A percentile compares a stretch with the other conserved stretches of the same genome.
Evolutionary conservation across 805 yeast species (phyloP).

Genomic region (Barnettozyma populi): DNA sequence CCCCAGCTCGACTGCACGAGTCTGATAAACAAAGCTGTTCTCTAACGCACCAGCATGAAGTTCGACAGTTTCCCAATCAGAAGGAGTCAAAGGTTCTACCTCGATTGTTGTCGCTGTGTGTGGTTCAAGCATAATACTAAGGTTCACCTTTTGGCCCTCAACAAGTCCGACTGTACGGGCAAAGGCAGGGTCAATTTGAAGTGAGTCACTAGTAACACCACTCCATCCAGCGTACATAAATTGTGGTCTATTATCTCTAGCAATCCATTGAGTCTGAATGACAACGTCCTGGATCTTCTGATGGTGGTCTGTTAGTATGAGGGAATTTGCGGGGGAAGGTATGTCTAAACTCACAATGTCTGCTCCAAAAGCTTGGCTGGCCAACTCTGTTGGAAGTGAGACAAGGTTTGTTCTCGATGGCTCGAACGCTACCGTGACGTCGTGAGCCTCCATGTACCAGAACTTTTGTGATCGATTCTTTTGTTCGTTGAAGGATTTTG

Average conservation of each 20-base stretch:
- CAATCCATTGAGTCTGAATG: constrained; percentile 37
- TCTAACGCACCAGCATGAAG: constrained; percentile 75
- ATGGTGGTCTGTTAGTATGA: constrained; percentile 15
- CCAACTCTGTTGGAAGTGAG: constrained; percentile 46
- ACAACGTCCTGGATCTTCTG: constrained; percentile 48
- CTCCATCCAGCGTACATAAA: constrained; percentile 58
- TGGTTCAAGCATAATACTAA: constrained; percentile 43
- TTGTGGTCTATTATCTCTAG: constrained; percentile 21
- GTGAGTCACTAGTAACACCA: constrained; percentile 40
- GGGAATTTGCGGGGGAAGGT: neutral
- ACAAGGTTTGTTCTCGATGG: constrained; percentile 45
- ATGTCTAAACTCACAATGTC: constrained; percentile 36
- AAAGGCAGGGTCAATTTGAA: constrained; percentile 67
- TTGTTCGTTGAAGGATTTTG: neutral
- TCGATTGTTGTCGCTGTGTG: constrained; percentile 57
- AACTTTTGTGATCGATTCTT: neutral
- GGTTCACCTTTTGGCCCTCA: constrained; percentile 35
- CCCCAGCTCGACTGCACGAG: constrained; percentile 61
- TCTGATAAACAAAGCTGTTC: constrained; percentile 67
- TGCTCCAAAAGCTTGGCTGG: constrained; percentile 42
- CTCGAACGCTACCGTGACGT: constrained; percentile 27
- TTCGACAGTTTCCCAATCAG: constrained; percentile 92
- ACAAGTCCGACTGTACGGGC: constrained; percentile 46
- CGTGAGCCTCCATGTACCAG: constrained; percentile 12
- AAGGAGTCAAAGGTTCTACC: constrained; percentile 68